These are phyloP conservation scores for Prunus yedoensis DNA, from an alignment of 331 rosid species.

Conservation along the genomic window DNA sequence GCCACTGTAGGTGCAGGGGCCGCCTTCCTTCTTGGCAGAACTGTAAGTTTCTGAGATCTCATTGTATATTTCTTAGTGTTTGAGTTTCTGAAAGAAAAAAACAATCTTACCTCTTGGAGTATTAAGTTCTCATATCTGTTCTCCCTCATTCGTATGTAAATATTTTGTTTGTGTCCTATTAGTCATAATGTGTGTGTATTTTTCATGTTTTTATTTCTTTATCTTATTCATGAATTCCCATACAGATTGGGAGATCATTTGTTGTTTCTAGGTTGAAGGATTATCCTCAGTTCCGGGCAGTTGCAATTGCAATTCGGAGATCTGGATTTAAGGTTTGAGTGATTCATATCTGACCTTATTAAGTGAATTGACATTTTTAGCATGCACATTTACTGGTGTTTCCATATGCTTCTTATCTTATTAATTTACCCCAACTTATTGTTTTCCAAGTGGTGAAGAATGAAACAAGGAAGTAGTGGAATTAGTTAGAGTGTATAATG, in stretches of 20 bases:
- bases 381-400: background rate
- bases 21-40: conserved; percentile 92
- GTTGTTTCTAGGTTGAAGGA: conserved; percentile 91
- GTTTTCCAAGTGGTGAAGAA: background rate
- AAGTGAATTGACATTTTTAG: background rate
- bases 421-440: background rate
- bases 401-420: background rate
- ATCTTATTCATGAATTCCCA: conserved; percentile 16
- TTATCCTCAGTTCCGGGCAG: conserved; percentile 82
- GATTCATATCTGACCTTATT: conserved; percentile 14
- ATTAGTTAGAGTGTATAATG: background rate
- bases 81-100: conserved; percentile 7
- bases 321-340: conserved; percentile 93
- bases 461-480: background rate
- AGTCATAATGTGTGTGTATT: background rate
- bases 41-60: conserved; percentile 54
- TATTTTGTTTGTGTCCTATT: background rate
- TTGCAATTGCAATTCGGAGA: conserved; percentile 79
- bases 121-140: background rate
- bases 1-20: conserved; percentile 91
- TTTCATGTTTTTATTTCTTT: background rate
- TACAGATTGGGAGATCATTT: conserved; percentile 89
- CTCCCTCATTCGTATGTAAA: background rate
- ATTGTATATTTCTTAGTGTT: background rate
- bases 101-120: background rate